These are phyloP conservation scores for Lachancea thermotolerans DNA, from an alignment of 805 yeast species.

Conservation along the genomic window DNA sequence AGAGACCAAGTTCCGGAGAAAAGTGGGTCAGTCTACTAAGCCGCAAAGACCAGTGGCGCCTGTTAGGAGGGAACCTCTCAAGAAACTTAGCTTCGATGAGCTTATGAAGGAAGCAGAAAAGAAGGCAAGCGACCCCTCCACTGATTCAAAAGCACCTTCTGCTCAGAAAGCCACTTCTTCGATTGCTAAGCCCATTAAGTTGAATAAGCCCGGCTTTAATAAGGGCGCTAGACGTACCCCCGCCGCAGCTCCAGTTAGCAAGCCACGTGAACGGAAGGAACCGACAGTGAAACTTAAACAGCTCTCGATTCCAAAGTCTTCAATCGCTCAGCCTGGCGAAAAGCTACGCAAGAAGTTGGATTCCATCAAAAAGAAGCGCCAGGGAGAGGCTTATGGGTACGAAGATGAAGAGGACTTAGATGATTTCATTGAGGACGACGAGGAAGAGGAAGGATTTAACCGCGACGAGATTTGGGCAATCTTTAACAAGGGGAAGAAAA, in stretches of 20 bases:
- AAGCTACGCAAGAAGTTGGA: constrained; percentile 43
- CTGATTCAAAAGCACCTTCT: neutral
- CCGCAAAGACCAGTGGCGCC: constrained; percentile 3
- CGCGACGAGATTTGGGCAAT: constrained; percentile 87
- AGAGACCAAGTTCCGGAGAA: constrained; percentile 21
- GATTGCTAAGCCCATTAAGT: neutral
- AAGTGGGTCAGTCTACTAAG: constrained; percentile 10
- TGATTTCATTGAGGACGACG: constrained; percentile 51
- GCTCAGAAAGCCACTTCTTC: neutral
- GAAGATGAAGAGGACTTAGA: constrained; percentile 46
- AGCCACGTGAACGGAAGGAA: neutral
- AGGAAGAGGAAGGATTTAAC: constrained; percentile 47
- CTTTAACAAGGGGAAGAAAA: constrained; percentile 58
- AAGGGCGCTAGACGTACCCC: neutral
- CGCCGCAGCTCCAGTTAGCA: neutral
- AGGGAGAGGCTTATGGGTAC: constrained; percentile 31
- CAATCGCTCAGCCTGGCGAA: constrained; percentile 51
- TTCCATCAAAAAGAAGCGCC: constrained; percentile 8
- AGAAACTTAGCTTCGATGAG: constrained; percentile 47
- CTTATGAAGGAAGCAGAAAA: constrained; percentile 51
- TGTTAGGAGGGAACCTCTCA: constrained; percentile 21
- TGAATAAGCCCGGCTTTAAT: constrained; percentile 1
- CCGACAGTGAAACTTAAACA: neutral
- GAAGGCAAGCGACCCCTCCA: constrained; percentile 20
- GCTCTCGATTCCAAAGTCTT: constrained; percentile 11